phyloP scores from a whole-genome alignment of 768 basidiomycete genomes.

The Amanita molliuscula region DNA sequence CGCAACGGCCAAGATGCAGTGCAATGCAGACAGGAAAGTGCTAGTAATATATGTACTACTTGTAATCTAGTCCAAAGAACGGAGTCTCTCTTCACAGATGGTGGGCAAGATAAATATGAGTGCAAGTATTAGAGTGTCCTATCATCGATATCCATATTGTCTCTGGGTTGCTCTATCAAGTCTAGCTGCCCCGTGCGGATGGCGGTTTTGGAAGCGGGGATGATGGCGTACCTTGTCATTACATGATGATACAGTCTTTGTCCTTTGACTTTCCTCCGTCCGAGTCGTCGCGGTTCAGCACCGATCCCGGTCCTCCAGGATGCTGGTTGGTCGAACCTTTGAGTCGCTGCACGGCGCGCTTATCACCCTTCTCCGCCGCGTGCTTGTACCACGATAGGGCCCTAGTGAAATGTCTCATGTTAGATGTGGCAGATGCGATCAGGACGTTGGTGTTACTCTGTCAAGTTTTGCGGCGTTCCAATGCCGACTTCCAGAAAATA shows the following conservation, averaged over 20 bases:
- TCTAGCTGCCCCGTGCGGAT: too few species aligned
- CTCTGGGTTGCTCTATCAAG: not conserved
- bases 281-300: constrained; percentile 47
- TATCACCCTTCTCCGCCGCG: constrained; percentile 89
- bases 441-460: constrained; percentile 41
- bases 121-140: not conserved
- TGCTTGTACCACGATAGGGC: constrained; percentile 78
- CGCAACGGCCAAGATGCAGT: not conserved
- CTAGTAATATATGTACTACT: too few species aligned
- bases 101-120: not conserved
- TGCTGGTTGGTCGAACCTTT: constrained; percentile 46
- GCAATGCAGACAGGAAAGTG: too few species aligned
- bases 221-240: constrained; percentile 10
- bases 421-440: constrained; percentile 6
- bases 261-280: constrained; percentile 33
- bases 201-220: too few species aligned
- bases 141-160: not conserved
- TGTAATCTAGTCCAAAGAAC: too few species aligned
- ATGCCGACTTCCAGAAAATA: constrained; percentile 97
- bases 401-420: constrained; percentile 24
- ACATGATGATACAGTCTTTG: constrained; percentile 86
- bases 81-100: too few species aligned
- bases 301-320: constrained; percentile 52
- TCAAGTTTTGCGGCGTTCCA: constrained; percentile 56
- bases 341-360: constrained; percentile 81